A percentile compares a stretch with the other conserved stretches of the same genome.
Conservation (phyloP, 257 asterid genomes). For the Cruciata laevipes region DNA sequence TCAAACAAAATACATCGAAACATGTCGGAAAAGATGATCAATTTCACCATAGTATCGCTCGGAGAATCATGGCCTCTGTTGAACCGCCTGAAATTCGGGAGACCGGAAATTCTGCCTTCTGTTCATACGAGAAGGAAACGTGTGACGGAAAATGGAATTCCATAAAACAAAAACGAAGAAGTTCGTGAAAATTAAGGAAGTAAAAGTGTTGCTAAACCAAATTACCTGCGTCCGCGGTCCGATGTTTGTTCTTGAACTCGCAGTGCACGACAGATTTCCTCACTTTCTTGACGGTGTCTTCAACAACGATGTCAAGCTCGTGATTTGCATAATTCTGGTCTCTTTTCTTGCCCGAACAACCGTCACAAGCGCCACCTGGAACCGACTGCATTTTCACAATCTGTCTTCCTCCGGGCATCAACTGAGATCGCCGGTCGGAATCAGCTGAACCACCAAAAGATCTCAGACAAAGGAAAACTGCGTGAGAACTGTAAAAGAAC, state of each 20-base stretch:
- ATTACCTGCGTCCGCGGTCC: not conserved
- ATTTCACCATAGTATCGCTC: not conserved
- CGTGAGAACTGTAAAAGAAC: not conserved
- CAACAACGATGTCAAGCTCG: not conserved
- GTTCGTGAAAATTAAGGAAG: not conserved
- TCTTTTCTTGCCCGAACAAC: not conserved
- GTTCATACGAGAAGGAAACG: not conserved
- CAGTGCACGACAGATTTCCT: not conserved
- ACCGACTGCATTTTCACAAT: not conserved
- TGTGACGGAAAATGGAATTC: not conserved
- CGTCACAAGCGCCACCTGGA: not conserved
- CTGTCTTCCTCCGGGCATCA: not conserved
- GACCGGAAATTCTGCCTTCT: not conserved
- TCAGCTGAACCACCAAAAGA: too few species aligned
- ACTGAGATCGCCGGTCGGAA: not conserved
- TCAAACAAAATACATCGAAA: not conserved
- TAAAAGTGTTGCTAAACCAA: not conserved
- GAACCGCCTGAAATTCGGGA: slow-evolving; percentile 1
- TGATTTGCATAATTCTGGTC: not conserved
- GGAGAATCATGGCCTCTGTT: not conserved
- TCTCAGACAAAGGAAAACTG: not conserved
- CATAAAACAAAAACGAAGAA: not conserved
- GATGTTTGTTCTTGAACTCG: not conserved
- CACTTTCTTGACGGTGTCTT: not conserved
- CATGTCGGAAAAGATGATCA: not conserved